Evolutionary conservation across 2,329 filamentous ascomycete genomes (phyloP), one percentile per base, ranked within the genome.

Genomic region (Clonostachys rhizophaga): DNA sequence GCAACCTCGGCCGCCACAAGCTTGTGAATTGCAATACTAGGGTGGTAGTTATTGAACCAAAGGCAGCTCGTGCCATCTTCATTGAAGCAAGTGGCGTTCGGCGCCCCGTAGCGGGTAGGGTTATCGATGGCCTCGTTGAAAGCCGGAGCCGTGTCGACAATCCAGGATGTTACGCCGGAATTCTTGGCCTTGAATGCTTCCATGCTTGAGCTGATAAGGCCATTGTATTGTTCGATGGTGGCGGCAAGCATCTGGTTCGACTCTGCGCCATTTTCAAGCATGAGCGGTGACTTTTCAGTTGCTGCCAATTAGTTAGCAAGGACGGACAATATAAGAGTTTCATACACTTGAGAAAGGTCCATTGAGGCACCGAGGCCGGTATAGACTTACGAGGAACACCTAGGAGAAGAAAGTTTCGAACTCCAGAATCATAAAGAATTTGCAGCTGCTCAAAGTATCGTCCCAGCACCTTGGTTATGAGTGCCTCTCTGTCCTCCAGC

Each of bases 341-440:
- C 24, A 8, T 30, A 10, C 24, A 10, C 24, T 9, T 4, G 17
- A 36, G n/a, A 34, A 16, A 13, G 33, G 7, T 10, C 34, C 17
- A 6, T 39, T 14, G 41, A 20, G 11, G n/a, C 18, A 13, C 2
- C 18, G 13, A 33, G 3, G 17, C 11, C 5, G 3, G 2, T 5
- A 4, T 2, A 2, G 45, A 50, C 59, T 50, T 47, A 60, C 59
- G 77, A 2, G 83, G 82, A 1, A 84, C 79, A 46, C 73, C 81
- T 30, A 86, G 50, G 46, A 85, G 71, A 3, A 75, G 66, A 50
- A 85, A 85, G 47, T 82, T 81, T 6, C 81, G 66, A 3, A 72
- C 73, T 0, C 81, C 81, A 3, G 68, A 64, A 4, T 64, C 58
- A 51, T 81, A 81, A 7, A 86, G 62, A 17, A 68, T 48, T 45